These are phyloP conservation scores for Lentinula guzmanii DNA, from an alignment of 768 basidiomycete genomes.

Conservation along the genomic window DNA sequence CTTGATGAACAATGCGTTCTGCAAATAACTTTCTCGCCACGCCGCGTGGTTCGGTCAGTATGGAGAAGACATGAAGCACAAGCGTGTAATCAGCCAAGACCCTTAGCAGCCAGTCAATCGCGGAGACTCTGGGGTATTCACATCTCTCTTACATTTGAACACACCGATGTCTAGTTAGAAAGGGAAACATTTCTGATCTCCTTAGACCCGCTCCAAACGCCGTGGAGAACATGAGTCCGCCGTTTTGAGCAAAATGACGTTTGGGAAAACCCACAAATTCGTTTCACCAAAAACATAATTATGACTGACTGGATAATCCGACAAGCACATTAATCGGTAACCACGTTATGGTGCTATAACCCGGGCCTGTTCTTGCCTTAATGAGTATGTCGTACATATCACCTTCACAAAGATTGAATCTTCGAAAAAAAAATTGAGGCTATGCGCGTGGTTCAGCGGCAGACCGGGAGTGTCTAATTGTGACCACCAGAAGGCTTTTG, in stretches of 20 bases:
- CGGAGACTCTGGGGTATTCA: background rate
- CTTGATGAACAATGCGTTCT: background rate
- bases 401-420: background rate
- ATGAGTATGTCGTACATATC: background rate
- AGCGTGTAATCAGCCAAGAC: background rate
- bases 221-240: background rate
- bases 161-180: background rate
- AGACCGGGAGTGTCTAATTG: background rate
- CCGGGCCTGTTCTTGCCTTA: background rate
- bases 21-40: background rate
- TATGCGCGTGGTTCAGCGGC: background rate
- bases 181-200: background rate
- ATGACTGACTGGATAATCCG: background rate
- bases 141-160: background rate
- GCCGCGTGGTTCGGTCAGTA: background rate
- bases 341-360: too few species aligned
- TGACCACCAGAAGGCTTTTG: background rate
- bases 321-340: too few species aligned
- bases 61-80: background rate
- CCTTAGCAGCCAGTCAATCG: background rate
- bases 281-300: background rate
- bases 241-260: background rate
- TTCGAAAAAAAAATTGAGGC: background rate
- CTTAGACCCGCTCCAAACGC: background rate
- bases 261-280: background rate